Conservation (phyloP, 441 rosid species). For the Omphalea diandra region DNA sequence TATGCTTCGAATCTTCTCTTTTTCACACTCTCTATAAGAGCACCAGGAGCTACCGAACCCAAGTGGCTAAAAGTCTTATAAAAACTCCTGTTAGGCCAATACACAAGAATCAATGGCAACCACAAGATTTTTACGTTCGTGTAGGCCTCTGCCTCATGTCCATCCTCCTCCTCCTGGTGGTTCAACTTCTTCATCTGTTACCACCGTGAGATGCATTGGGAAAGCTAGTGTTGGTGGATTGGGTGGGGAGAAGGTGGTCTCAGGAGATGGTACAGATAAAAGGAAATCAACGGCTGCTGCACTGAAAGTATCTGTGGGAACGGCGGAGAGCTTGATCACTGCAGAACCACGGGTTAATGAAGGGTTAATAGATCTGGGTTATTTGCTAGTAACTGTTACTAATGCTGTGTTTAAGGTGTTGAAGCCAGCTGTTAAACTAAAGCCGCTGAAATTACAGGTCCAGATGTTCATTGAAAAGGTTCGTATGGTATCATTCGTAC, state of each 20-base stretch:
- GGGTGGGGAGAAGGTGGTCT: constrained; percentile 26
- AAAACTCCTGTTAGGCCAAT: background rate
- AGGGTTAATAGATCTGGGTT: constrained; percentile 25
- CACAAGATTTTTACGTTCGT: constrained; percentile 37
- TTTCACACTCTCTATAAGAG: background rate
- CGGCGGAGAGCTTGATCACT: constrained; percentile 18
- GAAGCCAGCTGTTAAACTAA: constrained; percentile 26
- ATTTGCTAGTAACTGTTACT: constrained; percentile 21
- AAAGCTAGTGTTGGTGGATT: constrained; percentile 22
- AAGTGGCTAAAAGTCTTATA: background rate
- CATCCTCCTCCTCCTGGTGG: constrained; percentile 31
- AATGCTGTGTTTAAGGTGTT: constrained; percentile 25
- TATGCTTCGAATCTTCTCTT: constrained; percentile 52
- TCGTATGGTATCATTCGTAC: background rate
- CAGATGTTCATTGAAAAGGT: constrained; percentile 59
- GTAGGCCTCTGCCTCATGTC: constrained; percentile 22
- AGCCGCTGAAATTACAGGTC: constrained; percentile 32
- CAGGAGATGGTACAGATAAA: constrained; percentile 16
- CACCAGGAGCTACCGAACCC: background rate
- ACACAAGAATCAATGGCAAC: constrained; percentile 38
- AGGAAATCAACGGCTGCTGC: constrained; percentile 30
- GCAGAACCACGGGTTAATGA: constrained; percentile 23
- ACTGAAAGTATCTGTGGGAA: constrained; percentile 27
- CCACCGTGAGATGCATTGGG: constrained; percentile 28
- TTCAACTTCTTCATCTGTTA: constrained; percentile 11